Evolutionary conservation across 495 filamentous ascomycete genomes (phyloP).

Genomic region (Penicillium cosmopolitanum): DNA sequence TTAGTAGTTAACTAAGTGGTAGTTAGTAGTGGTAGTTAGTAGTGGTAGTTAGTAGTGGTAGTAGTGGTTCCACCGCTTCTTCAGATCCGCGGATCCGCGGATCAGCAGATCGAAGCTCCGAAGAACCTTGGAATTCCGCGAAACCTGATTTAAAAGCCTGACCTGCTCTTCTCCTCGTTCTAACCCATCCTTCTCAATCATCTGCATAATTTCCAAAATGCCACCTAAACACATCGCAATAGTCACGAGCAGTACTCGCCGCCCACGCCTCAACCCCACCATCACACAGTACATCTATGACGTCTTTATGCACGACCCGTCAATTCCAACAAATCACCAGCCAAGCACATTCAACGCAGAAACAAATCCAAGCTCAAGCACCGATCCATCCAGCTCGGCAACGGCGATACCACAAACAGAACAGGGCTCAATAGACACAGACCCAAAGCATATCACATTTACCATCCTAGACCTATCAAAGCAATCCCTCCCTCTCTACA

Average conservation of each 20-base stretch:
- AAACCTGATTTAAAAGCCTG: not conserved
- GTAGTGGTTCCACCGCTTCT: not conserved
- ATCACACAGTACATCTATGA: constrained; percentile 35
- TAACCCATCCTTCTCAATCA: not conserved
- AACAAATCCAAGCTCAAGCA: no score
- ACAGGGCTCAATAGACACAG: constrained; percentile 13
- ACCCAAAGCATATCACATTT: constrained; percentile 28
- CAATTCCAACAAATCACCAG: constrained; percentile 24
- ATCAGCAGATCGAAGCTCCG: constrained; percentile 4
- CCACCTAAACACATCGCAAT: constrained; percentile 29
- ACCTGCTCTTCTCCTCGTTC: not conserved
- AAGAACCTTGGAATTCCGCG: not conserved
- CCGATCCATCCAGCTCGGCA: no score
- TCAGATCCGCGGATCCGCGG: constrained; percentile 8
- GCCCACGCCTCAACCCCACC: constrained; percentile 30
- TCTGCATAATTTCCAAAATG: constrained; percentile 13
- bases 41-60: no score
- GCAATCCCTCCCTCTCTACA: constrained; percentile 60
- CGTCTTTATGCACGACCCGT: constrained; percentile 23
- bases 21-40: no score
- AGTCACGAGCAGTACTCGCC: constrained; percentile 36
- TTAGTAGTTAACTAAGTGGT: no score
- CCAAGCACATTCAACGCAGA: not conserved
- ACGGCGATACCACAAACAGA: no score
- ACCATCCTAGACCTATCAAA: constrained; percentile 50